Conservation (phyloP, 805 yeast species). For the Starmerella davenportii region DNA sequence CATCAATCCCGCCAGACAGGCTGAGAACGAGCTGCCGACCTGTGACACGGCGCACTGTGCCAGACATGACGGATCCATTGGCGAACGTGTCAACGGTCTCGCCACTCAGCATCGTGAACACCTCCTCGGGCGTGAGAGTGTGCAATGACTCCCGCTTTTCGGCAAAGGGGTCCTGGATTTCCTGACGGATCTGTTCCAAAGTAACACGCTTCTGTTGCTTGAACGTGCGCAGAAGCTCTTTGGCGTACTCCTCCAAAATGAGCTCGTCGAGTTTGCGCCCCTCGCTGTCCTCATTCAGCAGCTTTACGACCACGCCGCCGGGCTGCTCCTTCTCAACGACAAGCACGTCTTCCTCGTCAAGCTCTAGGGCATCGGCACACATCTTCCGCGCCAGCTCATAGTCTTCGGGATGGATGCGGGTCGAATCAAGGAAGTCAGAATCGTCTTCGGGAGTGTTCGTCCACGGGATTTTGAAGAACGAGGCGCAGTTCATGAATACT, state of each 20-base stretch:
- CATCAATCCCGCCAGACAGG: constrained; percentile 48
- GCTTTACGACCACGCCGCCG: constrained; percentile 51
- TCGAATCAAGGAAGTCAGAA: constrained; percentile 72
- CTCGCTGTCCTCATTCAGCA: constrained; percentile 53
- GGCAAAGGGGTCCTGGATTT: constrained; percentile 69
- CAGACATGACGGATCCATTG: constrained; percentile 58
- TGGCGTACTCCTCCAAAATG: constrained; percentile 79
- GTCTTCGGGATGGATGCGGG: constrained; percentile 96
- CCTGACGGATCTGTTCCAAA: constrained; percentile 67
- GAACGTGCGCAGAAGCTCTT: constrained; percentile 51
- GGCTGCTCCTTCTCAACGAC: constrained; percentile 57
- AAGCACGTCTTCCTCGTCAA: constrained; percentile 82
- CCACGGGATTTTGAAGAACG: constrained; percentile 67
- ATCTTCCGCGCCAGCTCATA: constrained; percentile 88
- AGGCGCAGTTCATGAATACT: constrained; percentile 80
- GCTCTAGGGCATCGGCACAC: constrained; percentile 94
- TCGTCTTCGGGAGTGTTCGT: constrained; percentile 34
- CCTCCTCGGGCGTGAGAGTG: constrained; percentile 44
- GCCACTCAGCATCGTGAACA: constrained; percentile 79
- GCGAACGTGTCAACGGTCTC: constrained; percentile 56
- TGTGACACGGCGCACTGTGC: constrained; percentile 45
- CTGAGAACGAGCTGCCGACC: constrained; percentile 29
- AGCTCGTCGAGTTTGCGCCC: constrained; percentile 58
- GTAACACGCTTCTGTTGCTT: constrained; percentile 56
- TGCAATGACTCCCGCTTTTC: constrained; percentile 67